These are phyloP conservation scores for Lipomyces starkeyi DNA, from an alignment of 805 yeast species.

Conservation along the genomic window DNA sequence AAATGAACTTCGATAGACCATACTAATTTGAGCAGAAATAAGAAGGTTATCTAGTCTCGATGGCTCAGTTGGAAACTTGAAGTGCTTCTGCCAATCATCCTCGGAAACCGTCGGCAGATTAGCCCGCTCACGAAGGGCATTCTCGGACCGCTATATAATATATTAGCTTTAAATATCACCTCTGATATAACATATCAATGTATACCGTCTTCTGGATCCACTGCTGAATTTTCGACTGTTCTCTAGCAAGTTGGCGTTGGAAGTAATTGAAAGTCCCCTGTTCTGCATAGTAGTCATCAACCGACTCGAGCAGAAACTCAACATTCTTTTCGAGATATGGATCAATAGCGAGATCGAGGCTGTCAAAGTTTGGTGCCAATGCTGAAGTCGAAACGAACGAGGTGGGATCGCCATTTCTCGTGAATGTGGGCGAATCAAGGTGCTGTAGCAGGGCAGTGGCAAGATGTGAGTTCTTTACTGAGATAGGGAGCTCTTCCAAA, in stretches of 20 bases:
- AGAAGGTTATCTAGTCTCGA: slow-evolving; percentile 75
- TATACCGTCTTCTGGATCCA: slow-evolving; percentile 68
- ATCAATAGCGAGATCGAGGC: slow-evolving; percentile 52
- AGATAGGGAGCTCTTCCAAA: slow-evolving; percentile 72
- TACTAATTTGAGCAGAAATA: slow-evolving; percentile 62
- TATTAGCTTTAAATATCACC: neutral
- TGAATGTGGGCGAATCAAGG: slow-evolving; percentile 34
- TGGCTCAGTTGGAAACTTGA: slow-evolving; percentile 75
- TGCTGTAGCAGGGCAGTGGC: slow-evolving; percentile 58
- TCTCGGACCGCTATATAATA: slow-evolving; percentile 56
- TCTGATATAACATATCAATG: neutral
- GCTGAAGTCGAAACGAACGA: slow-evolving; percentile 27
- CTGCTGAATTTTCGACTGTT: slow-evolving; percentile 68
- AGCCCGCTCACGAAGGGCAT: slow-evolving; percentile 61
- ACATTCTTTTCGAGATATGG: slow-evolving; percentile 53
- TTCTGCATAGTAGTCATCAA: slow-evolving; percentile 78
- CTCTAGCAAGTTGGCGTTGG: slow-evolving; percentile 77
- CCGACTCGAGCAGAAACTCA: slow-evolving; percentile 68
- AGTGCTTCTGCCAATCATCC: slow-evolving; percentile 70
- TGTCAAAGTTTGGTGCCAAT: slow-evolving; percentile 45
- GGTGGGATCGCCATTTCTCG: slow-evolving; percentile 26
- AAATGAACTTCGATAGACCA: neutral
- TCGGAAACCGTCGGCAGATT: slow-evolving; percentile 57
- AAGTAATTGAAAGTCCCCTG: slow-evolving; percentile 80
- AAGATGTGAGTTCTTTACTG: slow-evolving; percentile 70